Conservation (phyloP, 2,329 filamentous ascomycete genomes). For the Phaeosphaeriaceae sp. region DNA sequence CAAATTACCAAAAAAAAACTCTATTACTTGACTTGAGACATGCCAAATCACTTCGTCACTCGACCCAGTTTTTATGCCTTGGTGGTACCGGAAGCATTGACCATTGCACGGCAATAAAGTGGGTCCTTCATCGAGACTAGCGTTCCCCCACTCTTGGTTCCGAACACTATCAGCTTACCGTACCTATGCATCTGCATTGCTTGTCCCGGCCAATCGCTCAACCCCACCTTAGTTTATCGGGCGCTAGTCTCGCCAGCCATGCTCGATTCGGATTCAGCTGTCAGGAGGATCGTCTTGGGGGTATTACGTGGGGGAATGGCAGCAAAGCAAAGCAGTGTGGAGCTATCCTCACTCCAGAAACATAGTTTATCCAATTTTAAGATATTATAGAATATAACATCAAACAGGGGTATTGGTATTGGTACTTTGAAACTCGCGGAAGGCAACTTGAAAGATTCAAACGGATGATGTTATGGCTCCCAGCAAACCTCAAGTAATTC, state of each 20-base stretch:
- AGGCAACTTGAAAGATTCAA: not conserved
- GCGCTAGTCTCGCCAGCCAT: not conserved
- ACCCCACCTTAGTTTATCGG: conserved; percentile 2
- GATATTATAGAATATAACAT: not conserved
- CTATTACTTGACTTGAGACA: no score
- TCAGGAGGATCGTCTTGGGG: not conserved
- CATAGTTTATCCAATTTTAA: no score
- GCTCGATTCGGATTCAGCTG: not conserved
- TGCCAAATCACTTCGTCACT: no score
- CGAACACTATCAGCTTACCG: conserved; percentile 9
- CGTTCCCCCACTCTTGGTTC: conserved; percentile 32
- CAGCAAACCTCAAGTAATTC: conserved; percentile 32
- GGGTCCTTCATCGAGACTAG: conserved; percentile 11
- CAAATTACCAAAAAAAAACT: no score
- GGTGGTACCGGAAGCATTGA: conserved; percentile 9
- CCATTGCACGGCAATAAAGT: conserved; percentile 1
- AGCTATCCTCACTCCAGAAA: not conserved
- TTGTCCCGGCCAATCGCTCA: conserved; percentile 6
- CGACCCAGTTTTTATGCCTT: no score
- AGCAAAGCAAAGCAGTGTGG: conserved; percentile 15
- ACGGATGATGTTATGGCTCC: conserved; percentile 32
- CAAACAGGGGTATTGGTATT: no score
- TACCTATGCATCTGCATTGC: conserved; percentile 1
- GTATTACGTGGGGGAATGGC: conserved; percentile 32
- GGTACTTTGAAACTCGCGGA: not conserved